These are phyloP conservation scores for Ogataea sp. DNA, from an alignment of 805 yeast genomes.

Conservation along the genomic window DNA sequence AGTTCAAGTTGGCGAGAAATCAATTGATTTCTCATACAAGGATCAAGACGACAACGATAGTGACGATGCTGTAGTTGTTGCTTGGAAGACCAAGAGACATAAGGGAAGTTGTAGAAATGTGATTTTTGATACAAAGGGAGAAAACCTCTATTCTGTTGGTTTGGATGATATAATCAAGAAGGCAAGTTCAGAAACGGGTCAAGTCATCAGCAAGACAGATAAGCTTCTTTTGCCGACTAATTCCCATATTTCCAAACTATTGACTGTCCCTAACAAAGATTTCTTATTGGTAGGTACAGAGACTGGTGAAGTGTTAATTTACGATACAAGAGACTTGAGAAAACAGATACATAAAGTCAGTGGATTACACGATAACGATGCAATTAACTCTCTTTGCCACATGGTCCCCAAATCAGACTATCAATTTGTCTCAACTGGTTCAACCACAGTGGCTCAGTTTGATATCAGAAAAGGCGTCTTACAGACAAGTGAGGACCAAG, in stretches of 20 bases:
- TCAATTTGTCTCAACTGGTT: slow-evolving; percentile 73
- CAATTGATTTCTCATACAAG: background rate
- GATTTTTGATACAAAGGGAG: slow-evolving; percentile 56
- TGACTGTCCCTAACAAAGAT: slow-evolving; percentile 37
- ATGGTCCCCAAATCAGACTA: slow-evolving; percentile 67
- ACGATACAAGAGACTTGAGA: slow-evolving; percentile 46
- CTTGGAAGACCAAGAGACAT: slow-evolving; percentile 87
- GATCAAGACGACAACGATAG: slow-evolving; percentile 19
- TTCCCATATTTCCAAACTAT: slow-evolving; percentile 31
- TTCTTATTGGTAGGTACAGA: slow-evolving; percentile 60
- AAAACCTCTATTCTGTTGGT: slow-evolving; percentile 60
- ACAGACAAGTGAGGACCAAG: slow-evolving; percentile 77
- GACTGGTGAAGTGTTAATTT: slow-evolving; percentile 54
- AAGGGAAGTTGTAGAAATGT: slow-evolving; percentile 79
- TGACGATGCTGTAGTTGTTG: slow-evolving; percentile 20
- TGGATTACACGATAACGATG: slow-evolving; percentile 67
- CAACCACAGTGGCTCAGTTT: slow-evolving; percentile 70
- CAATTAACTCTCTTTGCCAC: slow-evolving; percentile 66
- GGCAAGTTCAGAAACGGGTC: slow-evolving; percentile 65
- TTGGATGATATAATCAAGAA: slow-evolving; percentile 73
- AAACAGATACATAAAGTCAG: slow-evolving; percentile 38
- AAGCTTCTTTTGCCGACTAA: slow-evolving; percentile 2
- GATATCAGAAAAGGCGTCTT: slow-evolving; percentile 70
- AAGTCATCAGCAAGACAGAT: slow-evolving; percentile 51
- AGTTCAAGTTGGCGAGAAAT: slow-evolving; percentile 15